Evolutionary conservation across 169 alveolate genomes (phyloP).

Genomic region (Cryptosporidium ryanae): DNA sequence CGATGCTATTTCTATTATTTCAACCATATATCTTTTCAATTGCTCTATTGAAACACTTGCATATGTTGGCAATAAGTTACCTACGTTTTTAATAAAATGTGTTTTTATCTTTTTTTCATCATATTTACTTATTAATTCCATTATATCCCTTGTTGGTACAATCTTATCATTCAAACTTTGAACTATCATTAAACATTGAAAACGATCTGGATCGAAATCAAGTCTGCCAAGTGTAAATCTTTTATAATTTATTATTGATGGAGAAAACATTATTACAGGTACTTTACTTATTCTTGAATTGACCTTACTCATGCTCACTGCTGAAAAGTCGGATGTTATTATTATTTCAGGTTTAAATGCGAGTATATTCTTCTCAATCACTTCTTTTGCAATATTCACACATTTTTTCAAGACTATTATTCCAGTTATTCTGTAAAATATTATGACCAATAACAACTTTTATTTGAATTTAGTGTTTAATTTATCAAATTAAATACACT

Average conservation of each 20-base stretch:
- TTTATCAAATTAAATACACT: background rate
- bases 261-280: slow-evolving; percentile 70
- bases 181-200: slow-evolving; percentile 45
- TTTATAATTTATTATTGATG: slow-evolving; percentile 35
- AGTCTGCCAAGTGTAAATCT: slow-evolving; percentile 47
- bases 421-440: slow-evolving; percentile 70
- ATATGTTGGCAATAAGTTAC: slow-evolving; percentile 54
- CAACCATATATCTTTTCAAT: slow-evolving; percentile 15
- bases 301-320: slow-evolving; percentile 42
- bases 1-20: slow-evolving; percentile 28
- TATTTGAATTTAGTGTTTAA: background rate
- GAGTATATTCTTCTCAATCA: slow-evolving; percentile 54
- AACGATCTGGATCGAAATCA: slow-evolving; percentile 45
- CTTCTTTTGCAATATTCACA: slow-evolving; percentile 38
- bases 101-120: slow-evolving; percentile 40
- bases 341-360: slow-evolving; percentile 63
- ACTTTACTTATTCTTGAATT: slow-evolving; percentile 58
- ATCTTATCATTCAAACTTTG: slow-evolving; percentile 65
- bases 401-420: slow-evolving; percentile 34
- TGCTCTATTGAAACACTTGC: slow-evolving; percentile 63
- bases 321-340: slow-evolving; percentile 65
- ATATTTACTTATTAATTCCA: slow-evolving; percentile 41
- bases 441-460: slow-evolving; percentile 32
- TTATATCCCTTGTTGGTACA: slow-evolving; percentile 73
- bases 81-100: slow-evolving; percentile 54